Conservation (phyloP, 164 flowering plant genomes). For the Piper betle region DNA sequence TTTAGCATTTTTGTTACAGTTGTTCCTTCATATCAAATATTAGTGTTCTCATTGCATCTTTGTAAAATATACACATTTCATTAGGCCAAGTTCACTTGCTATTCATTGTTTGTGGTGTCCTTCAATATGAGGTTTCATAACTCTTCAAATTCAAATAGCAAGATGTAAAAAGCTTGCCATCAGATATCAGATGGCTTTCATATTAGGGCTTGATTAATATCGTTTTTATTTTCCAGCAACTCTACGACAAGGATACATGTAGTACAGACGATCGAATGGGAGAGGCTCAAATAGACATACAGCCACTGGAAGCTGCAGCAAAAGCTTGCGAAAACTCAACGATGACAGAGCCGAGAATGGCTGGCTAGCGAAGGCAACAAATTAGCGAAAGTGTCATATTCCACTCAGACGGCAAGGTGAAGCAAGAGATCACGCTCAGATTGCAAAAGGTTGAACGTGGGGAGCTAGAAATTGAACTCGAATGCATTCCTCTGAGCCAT, state of each 20-base stretch:
- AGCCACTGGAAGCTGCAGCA: conserved; percentile 70
- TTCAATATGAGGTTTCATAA: no score
- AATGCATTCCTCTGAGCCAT: conserved; percentile 28
- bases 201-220: no score
- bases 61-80: no score
- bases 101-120: no score
- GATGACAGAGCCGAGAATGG: conserved; percentile 39
- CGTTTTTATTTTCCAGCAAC: conserved; percentile 39
- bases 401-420: conserved; percentile 30
- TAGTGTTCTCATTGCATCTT: no score
- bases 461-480: conserved; percentile 25
- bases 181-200: no score
- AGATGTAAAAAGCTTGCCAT: no score
- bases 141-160: no score
- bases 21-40: background rate
- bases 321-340: conserved; percentile 50
- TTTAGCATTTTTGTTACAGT: background rate
- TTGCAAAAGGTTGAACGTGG: conserved; percentile 87
- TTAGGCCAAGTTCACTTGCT: no score
- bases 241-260: conserved; percentile 86
- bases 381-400: conserved; percentile 48
- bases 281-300: conserved; percentile 84
- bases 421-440: conserved; percentile 18
- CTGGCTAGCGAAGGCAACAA: conserved; percentile 50
- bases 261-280: conserved; percentile 85